Conservation (phyloP, 371 early-diverging fungal species). For the Fennellomyces sp. region DNA sequence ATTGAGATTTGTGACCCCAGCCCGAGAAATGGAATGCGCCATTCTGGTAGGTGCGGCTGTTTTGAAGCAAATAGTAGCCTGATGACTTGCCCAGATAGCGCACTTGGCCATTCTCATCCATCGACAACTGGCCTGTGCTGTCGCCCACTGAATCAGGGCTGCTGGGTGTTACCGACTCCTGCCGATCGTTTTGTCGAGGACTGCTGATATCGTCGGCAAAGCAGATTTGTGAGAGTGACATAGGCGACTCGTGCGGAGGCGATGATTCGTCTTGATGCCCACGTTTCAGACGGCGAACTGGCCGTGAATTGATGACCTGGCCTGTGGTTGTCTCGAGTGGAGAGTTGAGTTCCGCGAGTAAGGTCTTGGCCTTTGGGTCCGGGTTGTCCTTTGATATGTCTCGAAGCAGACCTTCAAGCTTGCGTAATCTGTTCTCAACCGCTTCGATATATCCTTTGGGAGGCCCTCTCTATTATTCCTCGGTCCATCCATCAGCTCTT, state of each 20-base stretch:
- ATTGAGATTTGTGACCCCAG: slow-evolving; percentile 24
- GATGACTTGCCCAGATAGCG: slow-evolving; percentile 52
- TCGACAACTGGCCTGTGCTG: slow-evolving; percentile 40
- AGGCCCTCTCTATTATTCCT: slow-evolving; percentile 64
- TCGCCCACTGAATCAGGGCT: slow-evolving; percentile 30
- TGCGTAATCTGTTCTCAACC: slow-evolving; percentile 68
- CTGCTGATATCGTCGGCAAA: neutral
- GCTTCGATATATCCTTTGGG: slow-evolving; percentile 79
- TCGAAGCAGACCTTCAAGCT: slow-evolving; percentile 59
- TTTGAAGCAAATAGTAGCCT: slow-evolving; percentile 45
- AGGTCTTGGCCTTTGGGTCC: slow-evolving; percentile 56
- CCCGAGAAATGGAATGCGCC: slow-evolving; percentile 43
- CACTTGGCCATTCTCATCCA: slow-evolving; percentile 52
- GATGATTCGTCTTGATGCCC: slow-evolving; percentile 21
- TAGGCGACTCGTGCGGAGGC: neutral
- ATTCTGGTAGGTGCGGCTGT: slow-evolving; percentile 48
- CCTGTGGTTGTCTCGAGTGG: slow-evolving; percentile 48
- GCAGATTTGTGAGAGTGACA: slow-evolving; percentile 5
- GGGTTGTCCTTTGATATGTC: slow-evolving; percentile 50
- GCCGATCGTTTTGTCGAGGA: neutral
- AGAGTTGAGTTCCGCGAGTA: slow-evolving; percentile 61
- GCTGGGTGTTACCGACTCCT: slow-evolving; percentile 1
- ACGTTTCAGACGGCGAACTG: slow-evolving; percentile 29
- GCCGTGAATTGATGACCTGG: slow-evolving; percentile 46
- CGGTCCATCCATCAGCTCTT: no score